Evolutionary conservation across 2,329 filamentous ascomycete genomes (phyloP).

Genomic region (Cladosporium phlei): DNA sequence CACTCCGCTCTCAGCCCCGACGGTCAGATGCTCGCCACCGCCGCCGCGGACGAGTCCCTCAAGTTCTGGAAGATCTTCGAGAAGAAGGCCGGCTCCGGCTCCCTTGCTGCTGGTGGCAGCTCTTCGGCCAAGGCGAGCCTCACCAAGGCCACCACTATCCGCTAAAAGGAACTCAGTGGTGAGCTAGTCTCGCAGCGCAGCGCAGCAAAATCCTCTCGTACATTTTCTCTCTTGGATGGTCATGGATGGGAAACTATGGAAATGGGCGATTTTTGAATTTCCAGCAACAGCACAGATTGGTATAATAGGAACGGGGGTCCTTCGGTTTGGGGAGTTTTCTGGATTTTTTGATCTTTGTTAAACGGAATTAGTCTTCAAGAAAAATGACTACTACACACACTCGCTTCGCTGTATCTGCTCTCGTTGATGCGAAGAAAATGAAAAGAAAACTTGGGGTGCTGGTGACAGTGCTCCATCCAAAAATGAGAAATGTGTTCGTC

Average conservation of each 20-base stretch:
- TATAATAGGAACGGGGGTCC: neutral
- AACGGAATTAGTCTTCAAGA: constrained; percentile 3
- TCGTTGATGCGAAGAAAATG: constrained; percentile 5
- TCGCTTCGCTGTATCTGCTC: neutral
- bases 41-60: constrained; percentile 90
- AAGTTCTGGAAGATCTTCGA: constrained; percentile 99
- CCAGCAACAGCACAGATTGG: constrained; percentile 1
- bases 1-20: constrained; percentile 97
- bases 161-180: no score
- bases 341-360: neutral
- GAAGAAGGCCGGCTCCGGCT: constrained; percentile 80
- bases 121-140: constrained; percentile 73
- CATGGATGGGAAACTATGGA: neutral
- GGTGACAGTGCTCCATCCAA: no score
- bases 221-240: no score
- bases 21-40: constrained; percentile 95
- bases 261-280: neutral
- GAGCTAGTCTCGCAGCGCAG: neutral
- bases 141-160: constrained; percentile 83
- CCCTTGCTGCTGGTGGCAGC: constrained; percentile 59
- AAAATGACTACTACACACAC: neutral
- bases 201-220: constrained; percentile 3
- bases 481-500: no score
- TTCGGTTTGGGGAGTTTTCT: neutral
- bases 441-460: neutral